phyloP scores from a whole-genome alignment of 208 protist species.

The Acanthamoeba triangularis region DNA sequence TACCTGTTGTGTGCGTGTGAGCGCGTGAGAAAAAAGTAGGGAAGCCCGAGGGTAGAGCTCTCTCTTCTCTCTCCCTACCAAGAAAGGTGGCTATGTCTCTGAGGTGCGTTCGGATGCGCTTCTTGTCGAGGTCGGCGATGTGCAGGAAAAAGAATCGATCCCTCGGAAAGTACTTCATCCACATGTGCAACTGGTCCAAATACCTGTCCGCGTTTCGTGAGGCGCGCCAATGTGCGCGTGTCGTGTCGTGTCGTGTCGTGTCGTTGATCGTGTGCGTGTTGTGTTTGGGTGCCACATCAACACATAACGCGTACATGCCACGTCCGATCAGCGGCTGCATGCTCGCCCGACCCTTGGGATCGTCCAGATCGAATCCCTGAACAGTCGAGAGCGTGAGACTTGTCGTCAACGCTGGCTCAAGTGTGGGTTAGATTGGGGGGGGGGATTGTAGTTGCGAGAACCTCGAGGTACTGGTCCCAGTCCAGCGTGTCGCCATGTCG shows the following conservation, averaged over 20 bases:
- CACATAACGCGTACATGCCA: slow-evolving; percentile 61
- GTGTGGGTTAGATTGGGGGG: no score
- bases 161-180: slow-evolving; percentile 40
- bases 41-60: no score
- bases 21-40: neutral
- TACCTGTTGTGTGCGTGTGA: neutral
- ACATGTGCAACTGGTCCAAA: slow-evolving; percentile 50
- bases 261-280: neutral
- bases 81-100: slow-evolving; percentile 23
- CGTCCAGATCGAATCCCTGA: slow-evolving; percentile 57
- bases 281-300: no score
- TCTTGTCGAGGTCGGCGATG: slow-evolving; percentile 56
- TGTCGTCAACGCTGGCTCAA: no score
- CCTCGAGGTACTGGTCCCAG: slow-evolving; percentile 53
- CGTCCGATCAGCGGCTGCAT: slow-evolving; percentile 58
- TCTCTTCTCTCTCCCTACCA: no score
- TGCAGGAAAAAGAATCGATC: slow-evolving; percentile 63
- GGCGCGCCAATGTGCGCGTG: neutral
- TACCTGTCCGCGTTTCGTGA: neutral
- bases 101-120: slow-evolving; percentile 11
- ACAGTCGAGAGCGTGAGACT: neutral
- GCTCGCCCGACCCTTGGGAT: slow-evolving; percentile 54
- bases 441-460: no score
- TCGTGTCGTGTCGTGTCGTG: neutral
- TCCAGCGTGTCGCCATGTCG: neutral